Conservation (phyloP, 2,329 filamentous ascomycete species). For the Thielaviopsis euricoi region DNA sequence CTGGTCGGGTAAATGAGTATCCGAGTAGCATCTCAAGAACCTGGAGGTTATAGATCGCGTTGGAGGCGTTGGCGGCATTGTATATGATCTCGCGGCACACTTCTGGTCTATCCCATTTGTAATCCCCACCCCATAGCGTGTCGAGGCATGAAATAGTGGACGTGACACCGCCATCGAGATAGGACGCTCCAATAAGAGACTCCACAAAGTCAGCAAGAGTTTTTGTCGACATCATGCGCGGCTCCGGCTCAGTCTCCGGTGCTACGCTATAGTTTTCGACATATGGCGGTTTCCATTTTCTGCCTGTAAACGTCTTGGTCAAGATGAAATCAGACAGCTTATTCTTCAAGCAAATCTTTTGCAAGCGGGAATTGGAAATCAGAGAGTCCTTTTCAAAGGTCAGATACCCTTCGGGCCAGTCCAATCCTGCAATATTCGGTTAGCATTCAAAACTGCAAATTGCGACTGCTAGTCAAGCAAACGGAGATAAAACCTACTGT, state of each 20-base stretch:
- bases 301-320: conserved; percentile 46
- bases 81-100: conserved; percentile 28
- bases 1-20: conserved; percentile 52
- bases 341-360: conserved; percentile 40
- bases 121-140: conserved; percentile 38
- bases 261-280: conserved; percentile 21
- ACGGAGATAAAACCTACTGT: conserved; percentile 25
- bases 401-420: conserved; percentile 64
- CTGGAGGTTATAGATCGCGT: conserved; percentile 24
- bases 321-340: conserved; percentile 62
- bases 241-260: conserved; percentile 7
- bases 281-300: conserved; percentile 57
- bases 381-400: conserved; percentile 49
- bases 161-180: conserved; percentile 46
- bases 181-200: conserved; percentile 63
- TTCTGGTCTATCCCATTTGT: conserved; percentile 33
- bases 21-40: conserved; percentile 50
- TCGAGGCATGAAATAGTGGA: conserved; percentile 48
- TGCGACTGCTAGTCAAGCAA: not conserved
- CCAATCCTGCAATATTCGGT: conserved; percentile 29
- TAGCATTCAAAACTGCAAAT: conserved; percentile 14
- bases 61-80: conserved; percentile 18
- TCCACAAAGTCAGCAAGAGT: conserved; percentile 78
- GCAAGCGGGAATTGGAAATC: conserved; percentile 62
- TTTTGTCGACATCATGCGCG: conserved; percentile 49